phyloP scores from a whole-genome alignment of 176 grass and related monocot species.

The Tuctoria greenei region DNA sequence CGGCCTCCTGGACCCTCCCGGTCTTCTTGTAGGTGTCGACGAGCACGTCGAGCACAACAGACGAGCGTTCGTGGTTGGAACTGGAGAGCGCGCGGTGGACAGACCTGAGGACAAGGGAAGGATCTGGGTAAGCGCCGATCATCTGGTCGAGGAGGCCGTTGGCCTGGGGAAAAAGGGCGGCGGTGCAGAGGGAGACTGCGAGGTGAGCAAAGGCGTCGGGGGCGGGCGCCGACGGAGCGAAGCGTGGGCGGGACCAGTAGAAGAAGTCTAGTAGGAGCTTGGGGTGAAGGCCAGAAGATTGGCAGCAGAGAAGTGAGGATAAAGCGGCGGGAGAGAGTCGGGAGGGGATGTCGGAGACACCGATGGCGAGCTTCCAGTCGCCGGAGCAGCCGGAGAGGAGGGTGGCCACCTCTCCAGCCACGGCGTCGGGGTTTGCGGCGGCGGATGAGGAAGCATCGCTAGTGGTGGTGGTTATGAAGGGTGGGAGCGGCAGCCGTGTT shows the following conservation, averaged over 20 bases:
- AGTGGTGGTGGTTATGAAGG: conserved; percentile 5
- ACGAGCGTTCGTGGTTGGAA: not conserved
- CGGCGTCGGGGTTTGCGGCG: conserved; percentile 34
- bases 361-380: conserved; percentile 59
- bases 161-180: conserved; percentile 33
- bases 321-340: conserved; percentile 43
- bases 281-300: conserved; percentile 24
- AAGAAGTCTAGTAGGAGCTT: conserved; percentile 73
- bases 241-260: conserved; percentile 50
- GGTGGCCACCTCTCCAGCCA: conserved; percentile 46
- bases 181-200: conserved; percentile 50
- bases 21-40: conserved; percentile 70
- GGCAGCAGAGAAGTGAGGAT: conserved; percentile 34
- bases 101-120: conserved; percentile 39
- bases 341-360: conserved; percentile 44
- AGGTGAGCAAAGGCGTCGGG: conserved; percentile 49
- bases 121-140: conserved; percentile 43
- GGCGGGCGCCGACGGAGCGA: conserved; percentile 21
- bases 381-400: conserved; percentile 48
- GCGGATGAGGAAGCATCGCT: conserved; percentile 8
- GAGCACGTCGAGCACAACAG: conserved; percentile 57
- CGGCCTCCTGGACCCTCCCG: conserved; percentile 42
- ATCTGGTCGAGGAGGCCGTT: conserved; percentile 54
- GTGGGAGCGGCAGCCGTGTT: not conserved
- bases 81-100: conserved; percentile 30